Percentiles rank a stretch among this genome's conserved stretches.
Conservation (phyloP, 805 yeast genomes). For the Pichia cephalocereana region DNA sequence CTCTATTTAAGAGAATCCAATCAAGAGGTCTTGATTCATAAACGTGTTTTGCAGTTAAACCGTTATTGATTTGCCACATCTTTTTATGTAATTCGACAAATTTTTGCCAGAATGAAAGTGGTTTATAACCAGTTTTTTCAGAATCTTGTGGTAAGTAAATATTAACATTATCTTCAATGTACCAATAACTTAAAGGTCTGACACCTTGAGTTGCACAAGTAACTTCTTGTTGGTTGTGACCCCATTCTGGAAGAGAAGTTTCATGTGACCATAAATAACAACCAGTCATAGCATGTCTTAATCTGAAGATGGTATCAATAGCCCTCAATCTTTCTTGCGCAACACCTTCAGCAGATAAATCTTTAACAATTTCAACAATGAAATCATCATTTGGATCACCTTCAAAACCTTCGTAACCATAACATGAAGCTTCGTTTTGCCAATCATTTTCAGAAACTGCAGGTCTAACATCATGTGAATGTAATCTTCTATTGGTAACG, state of each 20-base stretch:
- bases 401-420: conserved; percentile 65
- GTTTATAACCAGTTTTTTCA: conserved; percentile 43
- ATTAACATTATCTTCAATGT: conserved; percentile 61
- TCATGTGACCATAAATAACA: conserved; percentile 70
- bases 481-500: conserved; percentile 55
- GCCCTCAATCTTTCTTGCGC: conserved; percentile 55
- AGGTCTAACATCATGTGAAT: conserved; percentile 76
- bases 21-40: conserved; percentile 64
- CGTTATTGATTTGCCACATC: conserved; percentile 73
- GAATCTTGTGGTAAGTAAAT: conserved; percentile 35
- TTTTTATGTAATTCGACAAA: conserved; percentile 54
- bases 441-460: conserved; percentile 71
- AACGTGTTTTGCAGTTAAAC: conserved; percentile 57
- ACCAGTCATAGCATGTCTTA: conserved; percentile 74
- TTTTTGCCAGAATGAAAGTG: conserved; percentile 47
- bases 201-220: conserved; percentile 68
- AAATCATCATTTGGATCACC: conserved; percentile 86
- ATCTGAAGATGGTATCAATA: conserved; percentile 58
- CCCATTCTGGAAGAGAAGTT: conserved; percentile 74
- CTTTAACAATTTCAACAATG: conserved; percentile 60
- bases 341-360: conserved; percentile 37
- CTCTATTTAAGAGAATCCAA: conserved; percentile 72
- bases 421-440: conserved; percentile 76
- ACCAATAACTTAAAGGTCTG: conserved; percentile 55
- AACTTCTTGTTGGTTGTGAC: conserved; percentile 77